A percentile compares a stretch with the other conserved stretches of the same genome.
These are phyloP conservation scores for Heterobasidion occidentale DNA, from an alignment of 1,284 basidiomycete genomes.

Conservation along the genomic window DNA sequence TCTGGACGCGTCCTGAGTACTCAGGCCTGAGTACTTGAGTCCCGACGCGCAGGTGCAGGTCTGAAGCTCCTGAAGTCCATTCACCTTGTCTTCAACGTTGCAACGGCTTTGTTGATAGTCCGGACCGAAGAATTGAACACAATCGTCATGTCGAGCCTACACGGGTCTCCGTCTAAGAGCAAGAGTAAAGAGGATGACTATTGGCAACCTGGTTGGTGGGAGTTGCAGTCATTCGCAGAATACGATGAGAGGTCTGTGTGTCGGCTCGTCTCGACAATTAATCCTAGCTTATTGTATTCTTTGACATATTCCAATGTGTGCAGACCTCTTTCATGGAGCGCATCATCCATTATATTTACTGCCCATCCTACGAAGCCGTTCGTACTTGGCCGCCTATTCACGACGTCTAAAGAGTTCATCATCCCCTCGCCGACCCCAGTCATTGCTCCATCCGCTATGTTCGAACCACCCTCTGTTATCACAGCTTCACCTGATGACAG, in stretches of 20 bases:
- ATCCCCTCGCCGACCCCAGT: constrained; percentile 47
- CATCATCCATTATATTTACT: constrained; percentile 58
- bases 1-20: not conserved
- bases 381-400: constrained; percentile 58
- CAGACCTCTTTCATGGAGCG: constrained; percentile 67
- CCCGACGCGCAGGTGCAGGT: too few species aligned
- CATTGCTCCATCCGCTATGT: constrained; percentile 34
- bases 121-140: too few species aligned
- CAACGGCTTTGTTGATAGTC: too few species aligned
- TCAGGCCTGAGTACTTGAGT: too few species aligned
- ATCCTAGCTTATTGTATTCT: not conserved
- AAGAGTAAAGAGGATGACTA: constrained; percentile 46
- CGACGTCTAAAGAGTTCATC: constrained; percentile 55
- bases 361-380: constrained; percentile 52
- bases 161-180: constrained; percentile 40
- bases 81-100: too few species aligned
- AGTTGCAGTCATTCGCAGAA: constrained; percentile 54
- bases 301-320: not conserved
- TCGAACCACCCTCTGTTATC: constrained; percentile 56
- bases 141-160: constrained; percentile 12
- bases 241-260: constrained; percentile 39
- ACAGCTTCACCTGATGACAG: constrained; percentile 44
- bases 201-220: constrained; percentile 68
- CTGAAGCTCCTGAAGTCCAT: too few species aligned
- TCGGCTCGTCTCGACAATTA: not conserved